Evolutionary conservation across 805 yeast genomes (phyloP).

Genomic region (Candida tallmaniae): DNA sequence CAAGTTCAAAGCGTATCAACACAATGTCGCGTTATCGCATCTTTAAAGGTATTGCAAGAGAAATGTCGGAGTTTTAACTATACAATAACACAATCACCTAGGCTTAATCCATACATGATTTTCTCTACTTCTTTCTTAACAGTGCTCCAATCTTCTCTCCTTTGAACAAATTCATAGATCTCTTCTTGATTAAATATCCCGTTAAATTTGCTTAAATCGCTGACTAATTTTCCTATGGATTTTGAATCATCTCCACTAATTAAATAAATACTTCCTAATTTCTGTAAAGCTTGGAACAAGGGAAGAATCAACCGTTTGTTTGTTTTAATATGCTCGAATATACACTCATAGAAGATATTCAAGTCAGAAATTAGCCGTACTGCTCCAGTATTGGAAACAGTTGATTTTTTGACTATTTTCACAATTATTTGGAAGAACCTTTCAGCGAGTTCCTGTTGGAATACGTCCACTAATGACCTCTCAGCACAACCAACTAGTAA

Average conservation of each 20-base stretch:
- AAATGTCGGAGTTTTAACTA: too few relatives aligned
- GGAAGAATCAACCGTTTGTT: conserved; percentile 68
- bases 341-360: conserved; percentile 72
- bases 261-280: conserved; percentile 78
- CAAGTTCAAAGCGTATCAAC: too few relatives aligned
- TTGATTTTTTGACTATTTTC: conserved; percentile 66
- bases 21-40: too few relatives aligned
- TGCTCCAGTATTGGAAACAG: conserved; percentile 79
- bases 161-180: conserved; percentile 84
- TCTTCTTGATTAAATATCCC: conserved; percentile 92
- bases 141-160: conserved; percentile 80
- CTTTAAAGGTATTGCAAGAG: too few relatives aligned
- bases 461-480: conserved; percentile 81
- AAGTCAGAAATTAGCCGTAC: conserved; percentile 76
- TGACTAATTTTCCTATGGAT: conserved; percentile 76
- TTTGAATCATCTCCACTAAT: conserved; percentile 70
- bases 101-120: conserved; percentile 88
- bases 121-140: conserved; percentile 82
- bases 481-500: conserved; percentile 80
- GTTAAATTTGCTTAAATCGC: conserved; percentile 79
- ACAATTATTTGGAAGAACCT: conserved; percentile 73
- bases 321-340: conserved; percentile 43
- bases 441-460: conserved; percentile 90
- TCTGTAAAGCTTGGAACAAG: conserved; percentile 73
- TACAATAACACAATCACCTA: conserved; percentile 64